Conservation (phyloP, 1,284 basidiomycete genomes). For the Heterobasidion annosum region DNA sequence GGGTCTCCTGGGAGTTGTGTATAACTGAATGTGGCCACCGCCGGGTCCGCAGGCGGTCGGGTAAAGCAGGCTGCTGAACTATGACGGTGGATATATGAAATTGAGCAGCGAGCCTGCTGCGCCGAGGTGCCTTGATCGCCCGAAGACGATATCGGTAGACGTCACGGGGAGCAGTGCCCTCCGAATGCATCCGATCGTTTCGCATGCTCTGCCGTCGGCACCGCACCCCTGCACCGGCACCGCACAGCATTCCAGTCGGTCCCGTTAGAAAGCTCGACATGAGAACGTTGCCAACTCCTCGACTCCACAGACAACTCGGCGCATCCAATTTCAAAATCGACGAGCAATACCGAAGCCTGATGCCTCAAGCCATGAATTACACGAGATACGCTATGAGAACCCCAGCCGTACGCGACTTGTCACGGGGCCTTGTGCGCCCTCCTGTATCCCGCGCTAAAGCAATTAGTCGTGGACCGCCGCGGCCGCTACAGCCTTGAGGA, state of each 20-base stretch:
- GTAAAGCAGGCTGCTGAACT: too few relatives aligned
- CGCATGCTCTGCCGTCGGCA: slow-evolving; percentile 4
- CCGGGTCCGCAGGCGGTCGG: too few relatives aligned
- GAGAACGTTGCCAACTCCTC: neutral
- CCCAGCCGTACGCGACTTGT: too few relatives aligned
- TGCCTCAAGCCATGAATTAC: too few relatives aligned
- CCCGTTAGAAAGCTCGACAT: neutral
- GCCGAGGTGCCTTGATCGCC: slow-evolving; percentile 10
- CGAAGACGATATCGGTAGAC: slow-evolving; percentile 10
- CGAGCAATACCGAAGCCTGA: neutral
- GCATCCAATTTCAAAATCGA: neutral
- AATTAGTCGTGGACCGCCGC: slow-evolving; percentile 8
- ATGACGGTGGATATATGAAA: too few relatives aligned
- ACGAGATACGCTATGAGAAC: too few relatives aligned
- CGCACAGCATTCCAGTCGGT: slow-evolving; percentile 1
- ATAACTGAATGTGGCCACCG: too few relatives aligned
- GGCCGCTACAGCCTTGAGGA: slow-evolving; percentile 5
- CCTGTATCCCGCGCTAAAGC: neutral
- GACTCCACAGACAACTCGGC: neutral
- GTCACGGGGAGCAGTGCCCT: slow-evolving; percentile 14
- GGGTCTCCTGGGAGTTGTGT: too few relatives aligned
- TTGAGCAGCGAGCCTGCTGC: neutral
- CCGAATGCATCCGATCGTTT: slow-evolving; percentile 8
- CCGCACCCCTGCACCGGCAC: slow-evolving; percentile 10
- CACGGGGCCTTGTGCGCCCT: too few relatives aligned